Base-by-base conservation (phyloP, 1,139 yeast species). In the Taphrina populina region DNA sequence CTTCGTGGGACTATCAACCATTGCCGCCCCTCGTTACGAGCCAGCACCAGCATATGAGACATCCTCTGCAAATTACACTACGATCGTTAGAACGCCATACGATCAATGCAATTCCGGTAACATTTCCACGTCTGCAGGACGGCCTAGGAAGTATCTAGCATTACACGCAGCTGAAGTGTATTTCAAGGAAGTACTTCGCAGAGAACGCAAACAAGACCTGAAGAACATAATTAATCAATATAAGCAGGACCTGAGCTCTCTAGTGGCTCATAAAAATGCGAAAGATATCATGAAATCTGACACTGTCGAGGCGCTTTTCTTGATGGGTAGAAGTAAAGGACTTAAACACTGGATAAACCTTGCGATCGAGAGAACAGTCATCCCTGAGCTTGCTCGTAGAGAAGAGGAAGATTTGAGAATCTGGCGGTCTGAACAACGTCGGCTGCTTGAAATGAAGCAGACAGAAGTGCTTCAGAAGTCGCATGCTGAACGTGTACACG, bases 361-460 rank as follows among this genome's bases (percentile, higher is more conserved):
- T 11, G 44, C 54, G 0, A 39, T 49, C 10, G 54, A 49, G 21
- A n/a, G 19, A 8, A 19, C 33, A 21, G 54, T 49, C 11, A 32
- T 49, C 3, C 54, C 54, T 13, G 54, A 49, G 21, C 30, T 49
- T 11, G 24, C 29, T 13, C 21, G 54, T n/a, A 45, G 54, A 4
- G 39, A 20, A 7, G 32, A 13, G 13, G 46, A 39, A 30, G 39
- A 32, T 7, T 17, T 8, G 27, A 29, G 33, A 11, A 32, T 49
- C n/a, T 41, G 44, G 39, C 30, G 40, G 10, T 20, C 52, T 3
- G 52, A 45, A 23, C 52, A 33, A 33, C 32, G 39, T 10, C 33
- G 32, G 24, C 26, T 36, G n/a, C 15, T 20, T 8, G 23, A 13
- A 4, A 4, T 10, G 7, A 24, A 5, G 6, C 29, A 39, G 27